Evolutionary conservation across 768 basidiomycete genomes (phyloP), one percentile per base, ranked within the genome.

Genomic region (Russula olivacea): DNA sequence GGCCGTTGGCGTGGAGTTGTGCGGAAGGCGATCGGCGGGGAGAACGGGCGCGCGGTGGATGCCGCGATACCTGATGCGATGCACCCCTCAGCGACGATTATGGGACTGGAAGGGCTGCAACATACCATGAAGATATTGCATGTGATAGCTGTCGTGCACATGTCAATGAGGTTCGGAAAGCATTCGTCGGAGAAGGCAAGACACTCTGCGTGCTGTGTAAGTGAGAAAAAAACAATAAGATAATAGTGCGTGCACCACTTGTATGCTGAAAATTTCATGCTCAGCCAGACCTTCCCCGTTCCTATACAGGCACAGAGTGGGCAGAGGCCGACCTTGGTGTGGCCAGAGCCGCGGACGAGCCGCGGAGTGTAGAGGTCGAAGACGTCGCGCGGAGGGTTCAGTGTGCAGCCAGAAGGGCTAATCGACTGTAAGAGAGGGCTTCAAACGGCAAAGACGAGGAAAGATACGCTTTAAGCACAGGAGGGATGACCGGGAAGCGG

Each of bases 201-300:
- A 61, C 59, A 53, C 68, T 68, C 54, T 32, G 34, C 3, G 4
- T 9, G 47, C 1, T n/a, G 28, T 25, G 47, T 56, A 41, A 64
- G 59, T 17, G 36, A 3, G 28, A 1, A 25, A 19, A 38, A 23
- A 19, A 53, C 0, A 6, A 30, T 14, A 25, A 40, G 10, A 12
- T 36, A 30, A 5, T 28, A 30, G 47, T 21, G 11, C 25, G 78
- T 81, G 17, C 62, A 86, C 87, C 76, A 90, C 89, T 91, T 91
- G 77, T 84, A 91, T 21, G 89, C 89, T 15, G 86, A 88, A 69
- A 87, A 85, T 68, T 91, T 91, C 82, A 84, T 90, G 2, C 84
- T 81, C 38, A 90, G 73, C 90, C 91, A 92, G 43, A 79, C 78
- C 68, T 81, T 83, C 3, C 81, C 81, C 59, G 80, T 81, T 0